Evolutionary conservation across 2,329 filamentous ascomycete species (phyloP), one percentile per base, ranked within the genome.

Genomic region (Eutypa lata): DNA sequence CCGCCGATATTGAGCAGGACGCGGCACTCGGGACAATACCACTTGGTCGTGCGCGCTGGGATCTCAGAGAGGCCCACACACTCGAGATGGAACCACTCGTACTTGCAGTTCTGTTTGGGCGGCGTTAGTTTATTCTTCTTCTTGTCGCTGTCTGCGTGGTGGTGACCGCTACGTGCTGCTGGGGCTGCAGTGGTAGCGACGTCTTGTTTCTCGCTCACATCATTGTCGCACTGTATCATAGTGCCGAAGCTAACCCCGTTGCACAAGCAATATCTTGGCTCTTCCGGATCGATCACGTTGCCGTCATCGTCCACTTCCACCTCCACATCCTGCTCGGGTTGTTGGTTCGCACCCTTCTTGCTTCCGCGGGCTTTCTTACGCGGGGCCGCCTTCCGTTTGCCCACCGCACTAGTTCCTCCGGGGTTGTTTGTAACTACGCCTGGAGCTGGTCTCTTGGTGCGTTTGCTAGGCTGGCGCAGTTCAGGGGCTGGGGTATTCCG

Each of bases 141-240:
- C 50, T 59, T 46, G 48, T 49, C 56, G 40, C 48, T 44, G 52
- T 53, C 35, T 58, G 37, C n/a, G n/a, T n/a, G n/a, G n/a, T n/a
- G n/a, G n/a, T 51, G 42, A 19, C 45, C 49, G 35, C 43, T 38
- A 52, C 52, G 49, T 56, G 56, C 45, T 60, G 54, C 45, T 60
- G 54, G 55, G 53, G 53, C 22, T 48, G 48, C 48, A 52, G 47
- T 13, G 46, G 51, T 47, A 52, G 47, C 10, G 46, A 50, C 48
- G 53, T 49, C 57, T 50, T 55, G 43, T 50, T 47, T 53, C 57
- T 51, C 50, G 74, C 84, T 82, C 74, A 89, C 87, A 71, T 90
- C 86, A 63, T 91, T 91, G 64, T 93, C 89, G 70, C 90, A 94
- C 55, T 84, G 82, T 66, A 94, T 90, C 90, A 94, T 94, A 19